phyloP scores from a whole-genome alignment of 2,329 filamentous ascomycete genomes.

The Exophiala xenobiotica region DNA sequence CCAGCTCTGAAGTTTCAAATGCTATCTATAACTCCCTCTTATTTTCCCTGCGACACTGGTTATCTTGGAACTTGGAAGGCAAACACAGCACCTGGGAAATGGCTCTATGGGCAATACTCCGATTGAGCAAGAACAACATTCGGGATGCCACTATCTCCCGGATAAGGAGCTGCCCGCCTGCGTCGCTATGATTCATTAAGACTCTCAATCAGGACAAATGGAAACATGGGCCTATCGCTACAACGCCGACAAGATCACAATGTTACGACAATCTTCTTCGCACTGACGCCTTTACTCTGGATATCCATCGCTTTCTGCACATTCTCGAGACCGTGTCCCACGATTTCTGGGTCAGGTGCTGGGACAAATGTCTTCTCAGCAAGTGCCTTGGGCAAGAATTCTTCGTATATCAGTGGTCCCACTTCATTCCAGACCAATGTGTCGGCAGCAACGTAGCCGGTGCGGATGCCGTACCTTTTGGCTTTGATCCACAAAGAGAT shows the following conservation, averaged over 20 bases:
- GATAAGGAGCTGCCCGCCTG: too few species aligned
- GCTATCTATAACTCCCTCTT: too few species aligned
- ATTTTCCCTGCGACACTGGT: too few species aligned
- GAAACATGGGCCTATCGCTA: neutral
- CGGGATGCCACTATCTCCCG: too few species aligned
- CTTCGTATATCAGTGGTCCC: conserved; percentile 38
- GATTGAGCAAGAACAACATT: too few species aligned
- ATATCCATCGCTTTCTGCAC: conserved; percentile 45
- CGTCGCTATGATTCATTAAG: too few species aligned
- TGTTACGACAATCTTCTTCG: conserved; percentile 44
- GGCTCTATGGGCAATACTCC: too few species aligned
- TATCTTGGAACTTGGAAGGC: too few species aligned
- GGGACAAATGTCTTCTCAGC: conserved; percentile 37
- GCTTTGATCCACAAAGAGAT: conserved; percentile 15
- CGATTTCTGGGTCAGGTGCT: conserved; percentile 41
- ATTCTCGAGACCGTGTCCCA: conserved; percentile 44
- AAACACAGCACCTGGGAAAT: too few species aligned
- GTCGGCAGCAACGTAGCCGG: conserved; percentile 25
- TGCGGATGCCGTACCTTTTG: conserved; percentile 21
- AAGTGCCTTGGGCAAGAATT: conserved; percentile 43
- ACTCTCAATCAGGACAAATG: too few species aligned
- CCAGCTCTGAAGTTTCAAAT: too few species aligned
- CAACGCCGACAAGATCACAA: conserved; percentile 6
- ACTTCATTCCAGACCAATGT: conserved; percentile 21
- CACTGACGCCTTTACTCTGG: conserved; percentile 42